Conservation (phyloP, 257 asterid genomes). For the Thymus mandschuricus region DNA sequence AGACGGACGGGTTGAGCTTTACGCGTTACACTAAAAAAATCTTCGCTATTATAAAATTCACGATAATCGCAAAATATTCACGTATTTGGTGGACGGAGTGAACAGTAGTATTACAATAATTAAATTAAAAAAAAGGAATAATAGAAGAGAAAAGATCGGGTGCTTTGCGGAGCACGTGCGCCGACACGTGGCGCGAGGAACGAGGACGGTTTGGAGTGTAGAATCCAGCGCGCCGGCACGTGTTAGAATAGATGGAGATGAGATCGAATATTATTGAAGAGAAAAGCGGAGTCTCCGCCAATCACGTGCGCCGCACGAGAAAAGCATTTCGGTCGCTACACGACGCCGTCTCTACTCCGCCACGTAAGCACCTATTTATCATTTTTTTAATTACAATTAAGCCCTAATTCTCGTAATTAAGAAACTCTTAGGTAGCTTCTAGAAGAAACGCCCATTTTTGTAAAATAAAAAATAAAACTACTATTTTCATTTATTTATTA, state of each 20-base stretch:
- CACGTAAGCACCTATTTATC: constrained; percentile 15
- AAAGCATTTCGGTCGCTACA: constrained; percentile 37
- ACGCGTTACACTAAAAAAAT: background rate
- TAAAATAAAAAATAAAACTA: too few relatives aligned
- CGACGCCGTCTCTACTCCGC: constrained; percentile 35
- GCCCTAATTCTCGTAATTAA: background rate
- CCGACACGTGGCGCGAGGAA: constrained; percentile 42
- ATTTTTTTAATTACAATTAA: background rate
- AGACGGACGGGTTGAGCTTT: too few relatives aligned
- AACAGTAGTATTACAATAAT: too few relatives aligned
- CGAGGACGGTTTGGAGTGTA: constrained; percentile 33
- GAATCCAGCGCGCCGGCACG: constrained; percentile 33
- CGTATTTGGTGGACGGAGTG: too few relatives aligned
- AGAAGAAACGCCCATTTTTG: background rate
- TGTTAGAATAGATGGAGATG: constrained; percentile 36
- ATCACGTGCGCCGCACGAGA: constrained; percentile 43
- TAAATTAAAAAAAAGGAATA: background rate
- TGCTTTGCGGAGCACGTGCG: constrained; percentile 52
- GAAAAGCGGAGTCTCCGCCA: constrained; percentile 27
- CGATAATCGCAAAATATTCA: too few relatives aligned
- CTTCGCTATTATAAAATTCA: too few relatives aligned
- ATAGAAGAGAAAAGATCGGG: constrained; percentile 18
- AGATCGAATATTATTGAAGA: constrained; percentile 32
- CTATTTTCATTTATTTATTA: too few relatives aligned
- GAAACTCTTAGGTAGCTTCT: background rate